These are phyloP conservation scores for Fraxinus velutina DNA, from an alignment of 305 asterid species.

Conservation along the genomic window DNA sequence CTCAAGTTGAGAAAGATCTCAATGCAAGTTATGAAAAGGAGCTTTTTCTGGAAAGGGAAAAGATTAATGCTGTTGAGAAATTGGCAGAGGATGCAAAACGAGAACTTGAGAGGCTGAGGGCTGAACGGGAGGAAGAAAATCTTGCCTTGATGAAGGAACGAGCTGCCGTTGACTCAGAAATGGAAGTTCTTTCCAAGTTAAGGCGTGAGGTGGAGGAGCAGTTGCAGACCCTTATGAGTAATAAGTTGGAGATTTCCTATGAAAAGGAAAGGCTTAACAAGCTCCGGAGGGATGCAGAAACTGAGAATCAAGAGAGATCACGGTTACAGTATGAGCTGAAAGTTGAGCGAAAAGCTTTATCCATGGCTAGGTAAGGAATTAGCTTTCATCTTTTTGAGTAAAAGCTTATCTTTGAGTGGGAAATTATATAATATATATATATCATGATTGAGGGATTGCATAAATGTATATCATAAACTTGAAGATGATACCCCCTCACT, in stretches of 20 bases:
- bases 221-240: constrained; percentile 61
- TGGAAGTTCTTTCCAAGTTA: constrained; percentile 72
- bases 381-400: constrained; percentile 17
- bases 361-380: constrained; percentile 72
- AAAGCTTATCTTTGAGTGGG: constrained; percentile 4
- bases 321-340: constrained; percentile 89
- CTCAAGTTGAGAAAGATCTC: constrained; percentile 84
- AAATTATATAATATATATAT: background rate
- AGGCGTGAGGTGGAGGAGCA: constrained; percentile 81
- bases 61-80: constrained; percentile 61
- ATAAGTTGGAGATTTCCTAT: constrained; percentile 70
- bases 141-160: constrained; percentile 66
- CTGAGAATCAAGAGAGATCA: constrained; percentile 62
- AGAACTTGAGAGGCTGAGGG: constrained; percentile 74
- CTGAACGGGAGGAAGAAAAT: constrained; percentile 71
- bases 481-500: background rate
- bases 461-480: background rate
- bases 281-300: constrained; percentile 75
- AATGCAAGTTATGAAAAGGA: constrained; percentile 70
- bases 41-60: constrained; percentile 72
- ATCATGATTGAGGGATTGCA: background rate
- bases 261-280: constrained; percentile 81
- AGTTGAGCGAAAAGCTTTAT: constrained; percentile 90
- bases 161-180: constrained; percentile 81
- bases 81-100: constrained; percentile 70